Evolutionary conservation across 2,329 filamentous ascomycete genomes (phyloP).

Genomic region (Talaromyces sp.): DNA sequence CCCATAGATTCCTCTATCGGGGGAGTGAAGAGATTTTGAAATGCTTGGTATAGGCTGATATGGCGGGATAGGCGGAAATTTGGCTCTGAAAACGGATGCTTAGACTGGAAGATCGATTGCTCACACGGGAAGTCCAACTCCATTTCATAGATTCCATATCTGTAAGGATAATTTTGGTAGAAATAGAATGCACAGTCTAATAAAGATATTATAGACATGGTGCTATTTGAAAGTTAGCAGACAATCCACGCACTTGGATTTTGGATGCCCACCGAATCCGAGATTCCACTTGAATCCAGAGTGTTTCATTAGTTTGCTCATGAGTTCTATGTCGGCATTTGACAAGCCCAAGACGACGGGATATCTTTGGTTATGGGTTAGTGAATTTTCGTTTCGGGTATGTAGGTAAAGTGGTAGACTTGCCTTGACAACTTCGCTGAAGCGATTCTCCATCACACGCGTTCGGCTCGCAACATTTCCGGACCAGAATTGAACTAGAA

Average conservation of each 20-base stretch:
- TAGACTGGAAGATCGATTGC: slow-evolving; percentile 42
- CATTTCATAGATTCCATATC: slow-evolving; percentile 44
- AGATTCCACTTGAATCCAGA: slow-evolving; percentile 50
- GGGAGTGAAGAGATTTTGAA: slow-evolving; percentile 43
- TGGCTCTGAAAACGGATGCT: slow-evolving; percentile 47
- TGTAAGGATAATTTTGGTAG: slow-evolving; percentile 50
- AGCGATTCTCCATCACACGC: slow-evolving; percentile 48
- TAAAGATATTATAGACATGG: slow-evolving; percentile 44
- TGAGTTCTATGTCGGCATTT: slow-evolving; percentile 42
- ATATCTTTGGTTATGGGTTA: slow-evolving; percentile 18
- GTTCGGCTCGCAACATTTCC: slow-evolving; percentile 41
- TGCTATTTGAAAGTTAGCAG: slow-evolving; percentile 30
- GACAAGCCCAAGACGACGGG: slow-evolving; percentile 42
- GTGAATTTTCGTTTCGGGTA: not conserved
- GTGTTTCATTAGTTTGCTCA: slow-evolving; percentile 40
- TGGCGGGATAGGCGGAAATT: slow-evolving; percentile 42
- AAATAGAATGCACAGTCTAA: slow-evolving; percentile 51
- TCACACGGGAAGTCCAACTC: slow-evolving; percentile 49
- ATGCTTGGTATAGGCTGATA: slow-evolving; percentile 42
- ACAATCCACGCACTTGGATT: too few relatives aligned
- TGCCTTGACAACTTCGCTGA: slow-evolving; percentile 47
- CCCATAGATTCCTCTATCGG: slow-evolving; percentile 13
- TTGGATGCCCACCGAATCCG: slow-evolving; percentile 41
- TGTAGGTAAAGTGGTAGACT: not conserved
- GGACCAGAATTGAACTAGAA: slow-evolving; percentile 49